Percentiles rank a stretch among this genome's conserved stretches.
These are phyloP conservation scores for Entomortierella chlamydospora DNA, from an alignment of 192 early-diverging fungal genomes.

Conservation along the genomic window DNA sequence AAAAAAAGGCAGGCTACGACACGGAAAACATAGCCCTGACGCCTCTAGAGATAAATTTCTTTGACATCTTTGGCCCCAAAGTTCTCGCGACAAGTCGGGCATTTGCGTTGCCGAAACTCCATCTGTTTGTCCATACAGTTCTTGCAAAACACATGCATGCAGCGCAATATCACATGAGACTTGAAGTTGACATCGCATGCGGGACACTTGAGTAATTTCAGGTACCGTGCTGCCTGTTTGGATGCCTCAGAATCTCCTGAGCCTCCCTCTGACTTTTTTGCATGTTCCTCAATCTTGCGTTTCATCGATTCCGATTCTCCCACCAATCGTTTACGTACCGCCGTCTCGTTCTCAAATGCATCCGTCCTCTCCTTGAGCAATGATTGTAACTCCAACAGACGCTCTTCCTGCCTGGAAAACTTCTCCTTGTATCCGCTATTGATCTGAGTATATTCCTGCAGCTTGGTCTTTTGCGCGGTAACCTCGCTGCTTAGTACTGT, in stretches of 20 bases:
- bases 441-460: conserved; percentile 70
- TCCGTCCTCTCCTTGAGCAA: conserved; percentile 75
- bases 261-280: conserved; percentile 65
- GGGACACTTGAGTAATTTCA: conserved; percentile 91
- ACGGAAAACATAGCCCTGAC: neutral
- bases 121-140: conserved; percentile 88
- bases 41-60: conserved; percentile 78
- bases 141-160: conserved; percentile 98
- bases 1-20: neutral
- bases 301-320: conserved; percentile 71
- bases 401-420: conserved; percentile 63
- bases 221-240: conserved; percentile 45
- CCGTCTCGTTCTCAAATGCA: conserved; percentile 66
- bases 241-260: conserved; percentile 24
- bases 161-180: conserved; percentile 81
- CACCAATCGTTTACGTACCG: conserved; percentile 64
- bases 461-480: conserved; percentile 62
- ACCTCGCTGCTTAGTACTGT: conserved; percentile 62
- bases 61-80: conserved; percentile 87
- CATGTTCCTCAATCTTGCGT: conserved; percentile 71
- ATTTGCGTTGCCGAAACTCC: conserved; percentile 92
- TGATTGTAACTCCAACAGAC: conserved; percentile 69
- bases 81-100: conserved; percentile 88
- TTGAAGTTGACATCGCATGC: conserved; percentile 91
- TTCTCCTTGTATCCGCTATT: conserved; percentile 72